A percentile compares a stretch with the other conserved stretches of the same genome.
These are phyloP conservation scores for Neofusicoccum laricinum DNA, from an alignment of 2,329 filamentous ascomycete genomes.

Conservation along the genomic window DNA sequence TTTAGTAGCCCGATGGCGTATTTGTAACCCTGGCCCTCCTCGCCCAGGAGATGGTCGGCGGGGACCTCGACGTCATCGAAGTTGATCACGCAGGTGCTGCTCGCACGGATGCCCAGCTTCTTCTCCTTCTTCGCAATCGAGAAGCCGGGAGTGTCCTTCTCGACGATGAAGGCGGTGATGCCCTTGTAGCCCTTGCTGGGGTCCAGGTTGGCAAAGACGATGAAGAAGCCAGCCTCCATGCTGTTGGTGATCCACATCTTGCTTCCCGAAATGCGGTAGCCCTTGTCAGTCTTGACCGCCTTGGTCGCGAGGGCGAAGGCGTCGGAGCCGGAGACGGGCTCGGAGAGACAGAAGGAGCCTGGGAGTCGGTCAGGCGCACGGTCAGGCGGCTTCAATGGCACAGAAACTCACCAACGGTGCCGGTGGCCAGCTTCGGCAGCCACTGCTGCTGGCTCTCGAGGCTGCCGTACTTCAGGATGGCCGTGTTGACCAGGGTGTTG, in stretches of 20 bases:
- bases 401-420: conserved; percentile 63
- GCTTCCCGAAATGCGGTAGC: conserved; percentile 82
- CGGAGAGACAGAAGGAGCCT: conserved; percentile 86
- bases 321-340: conserved; percentile 90
- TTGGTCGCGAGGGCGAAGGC: conserved; percentile 93
- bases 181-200: conserved; percentile 92
- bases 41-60: conserved; percentile 80
- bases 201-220: conserved; percentile 96
- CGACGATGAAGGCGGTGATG: conserved; percentile 92
- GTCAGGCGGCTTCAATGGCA: neutral
- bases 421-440: conserved; percentile 84
- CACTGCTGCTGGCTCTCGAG: conserved; percentile 77
- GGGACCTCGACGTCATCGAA: conserved; percentile 95
- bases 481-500: conserved; percentile 96
- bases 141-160: conserved; percentile 87
- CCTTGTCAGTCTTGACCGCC: conserved; percentile 76
- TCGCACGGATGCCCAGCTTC: conserved; percentile 95
- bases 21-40: conserved; percentile 93
- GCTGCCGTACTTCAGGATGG: conserved; percentile 80
- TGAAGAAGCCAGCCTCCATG: conserved; percentile 90
- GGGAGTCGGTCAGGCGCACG: conserved; percentile 12
- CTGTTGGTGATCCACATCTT: conserved; percentile 99
- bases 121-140: conserved; percentile 99
- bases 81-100: conserved; percentile 94
- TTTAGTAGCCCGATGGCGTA: conserved; percentile 93